A percentile compares a stretch with the other conserved stretches of the same genome.
These are phyloP conservation scores for Cystoderma amianthinum DNA, from an alignment of 768 basidiomycete species.

Conservation along the genomic window DNA sequence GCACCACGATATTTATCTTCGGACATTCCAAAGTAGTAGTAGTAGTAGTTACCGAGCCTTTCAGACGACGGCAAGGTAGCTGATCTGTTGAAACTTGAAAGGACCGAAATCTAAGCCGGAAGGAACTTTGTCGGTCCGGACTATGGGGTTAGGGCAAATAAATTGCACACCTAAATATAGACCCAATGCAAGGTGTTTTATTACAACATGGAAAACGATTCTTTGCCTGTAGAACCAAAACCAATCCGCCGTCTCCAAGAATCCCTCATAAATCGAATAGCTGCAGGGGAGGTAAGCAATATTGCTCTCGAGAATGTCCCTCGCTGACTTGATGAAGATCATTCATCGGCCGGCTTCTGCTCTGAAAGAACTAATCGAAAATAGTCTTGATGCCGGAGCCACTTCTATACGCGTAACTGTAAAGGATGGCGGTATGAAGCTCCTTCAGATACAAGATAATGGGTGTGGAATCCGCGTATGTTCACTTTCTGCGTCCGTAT, in stretches of 20 bases:
- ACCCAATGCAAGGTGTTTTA: too few relatives aligned
- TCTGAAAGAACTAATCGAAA: constrained; percentile 93
- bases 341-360: constrained; percentile 79
- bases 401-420: constrained; percentile 82
- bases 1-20: constrained; percentile 76
- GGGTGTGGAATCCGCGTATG: constrained; percentile 89
- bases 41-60: too few relatives aligned
- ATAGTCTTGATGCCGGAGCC: constrained; percentile 88
- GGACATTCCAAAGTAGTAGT: too few relatives aligned
- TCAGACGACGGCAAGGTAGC: too few relatives aligned
- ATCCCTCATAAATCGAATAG: constrained; percentile 86
- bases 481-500: background rate
- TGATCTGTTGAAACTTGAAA: too few relatives aligned
- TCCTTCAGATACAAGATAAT: constrained; percentile 95
- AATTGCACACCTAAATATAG: too few relatives aligned
- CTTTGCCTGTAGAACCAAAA: constrained; percentile 30
- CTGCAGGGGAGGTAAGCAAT: constrained; percentile 58
- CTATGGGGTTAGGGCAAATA: too few relatives aligned
- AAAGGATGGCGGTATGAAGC: constrained; percentile 94
- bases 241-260: constrained; percentile 76
- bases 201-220: background rate
- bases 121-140: too few relatives aligned
- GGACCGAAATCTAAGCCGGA: too few relatives aligned
- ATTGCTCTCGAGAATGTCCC: background rate
- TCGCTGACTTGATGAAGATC: constrained; percentile 13